phyloP scores from a whole-genome alignment of 176 grass and related monocot species.

The Zoysia japonica region DNA sequence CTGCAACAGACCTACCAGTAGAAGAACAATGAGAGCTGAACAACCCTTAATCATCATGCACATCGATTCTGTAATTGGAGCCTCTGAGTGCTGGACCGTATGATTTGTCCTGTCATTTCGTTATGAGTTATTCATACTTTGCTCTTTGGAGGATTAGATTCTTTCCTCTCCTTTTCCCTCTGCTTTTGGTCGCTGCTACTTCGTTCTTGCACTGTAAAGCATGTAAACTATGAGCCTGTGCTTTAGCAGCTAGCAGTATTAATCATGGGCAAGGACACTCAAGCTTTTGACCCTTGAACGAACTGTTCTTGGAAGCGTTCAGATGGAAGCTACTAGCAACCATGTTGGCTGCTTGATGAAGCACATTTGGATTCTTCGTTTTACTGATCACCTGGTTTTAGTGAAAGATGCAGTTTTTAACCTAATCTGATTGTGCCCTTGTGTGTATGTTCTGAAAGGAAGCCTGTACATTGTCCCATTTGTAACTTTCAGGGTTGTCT shows the following conservation, averaged over 20 bases:
- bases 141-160: constrained; percentile 14
- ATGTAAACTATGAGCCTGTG: neutral
- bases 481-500: neutral
- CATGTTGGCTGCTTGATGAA: neutral
- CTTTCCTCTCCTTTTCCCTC: neutral
- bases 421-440: neutral
- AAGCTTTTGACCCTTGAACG: constrained; percentile 29
- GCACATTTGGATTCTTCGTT: neutral
- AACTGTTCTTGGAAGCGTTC: neutral
- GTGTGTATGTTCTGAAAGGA: neutral
- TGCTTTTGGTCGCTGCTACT: constrained; percentile 40
- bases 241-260: neutral
- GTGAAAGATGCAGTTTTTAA: neutral
- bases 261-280: constrained; percentile 21
- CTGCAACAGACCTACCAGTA: neutral
- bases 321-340: neutral
- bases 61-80: constrained; percentile 35
- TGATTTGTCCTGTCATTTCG: constrained; percentile 42
- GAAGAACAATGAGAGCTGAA: constrained; percentile 42
- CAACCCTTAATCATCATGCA: constrained; percentile 40
- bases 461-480: neutral
- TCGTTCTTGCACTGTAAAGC: constrained; percentile 25
- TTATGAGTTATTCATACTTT: constrained; percentile 19
- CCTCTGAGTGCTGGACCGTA: constrained; percentile 37
- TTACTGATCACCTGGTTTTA: neutral